Conservation (phyloP, 768 basidiomycete genomes). For the Boletus speciosus region DNA sequence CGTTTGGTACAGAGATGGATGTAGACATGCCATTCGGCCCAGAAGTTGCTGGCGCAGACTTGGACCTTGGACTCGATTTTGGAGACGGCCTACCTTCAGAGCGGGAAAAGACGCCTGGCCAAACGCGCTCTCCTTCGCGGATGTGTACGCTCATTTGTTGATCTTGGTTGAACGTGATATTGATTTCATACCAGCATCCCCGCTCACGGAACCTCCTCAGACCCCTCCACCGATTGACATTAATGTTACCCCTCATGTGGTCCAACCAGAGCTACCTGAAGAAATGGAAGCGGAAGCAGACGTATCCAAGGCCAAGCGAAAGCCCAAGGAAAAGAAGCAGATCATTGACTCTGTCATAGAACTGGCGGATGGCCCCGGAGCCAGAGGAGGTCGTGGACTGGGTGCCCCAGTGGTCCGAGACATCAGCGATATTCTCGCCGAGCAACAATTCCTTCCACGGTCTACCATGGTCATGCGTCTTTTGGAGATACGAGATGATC, state of each 20-base stretch:
- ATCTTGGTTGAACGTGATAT: background rate
- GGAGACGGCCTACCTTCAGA: slow-evolving; percentile 50
- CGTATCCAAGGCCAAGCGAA: slow-evolving; percentile 43
- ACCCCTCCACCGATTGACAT: slow-evolving; percentile 71
- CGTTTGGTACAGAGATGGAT: slow-evolving; percentile 54
- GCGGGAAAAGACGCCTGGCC: slow-evolving; percentile 53
- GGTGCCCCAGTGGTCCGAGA: slow-evolving; percentile 52
- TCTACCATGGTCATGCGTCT: slow-evolving; percentile 84
- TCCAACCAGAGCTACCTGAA: slow-evolving; percentile 38
- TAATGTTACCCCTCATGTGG: slow-evolving; percentile 46
- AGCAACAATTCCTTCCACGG: slow-evolving; percentile 82
- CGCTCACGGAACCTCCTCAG: slow-evolving; percentile 66
- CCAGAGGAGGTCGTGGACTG: slow-evolving; percentile 53
- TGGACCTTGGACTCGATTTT: slow-evolving; percentile 71
- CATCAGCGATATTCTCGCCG: slow-evolving; percentile 69
- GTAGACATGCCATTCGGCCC: slow-evolving; percentile 49
- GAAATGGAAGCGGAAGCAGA: slow-evolving; percentile 30
- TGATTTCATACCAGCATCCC: slow-evolving; percentile 53
- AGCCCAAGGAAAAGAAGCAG: slow-evolving; percentile 74
- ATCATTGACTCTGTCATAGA: slow-evolving; percentile 92
- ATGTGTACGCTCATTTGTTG: slow-evolving; percentile 49
- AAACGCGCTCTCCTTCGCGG: slow-evolving; percentile 61
- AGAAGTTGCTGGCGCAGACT: slow-evolving; percentile 50
- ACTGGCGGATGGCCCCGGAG: slow-evolving; percentile 60
- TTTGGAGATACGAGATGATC: slow-evolving; percentile 81